Evolutionary conservation across 2,329 filamentous ascomycete genomes (phyloP).

Genomic region (Achaetomium macrosporum): DNA sequence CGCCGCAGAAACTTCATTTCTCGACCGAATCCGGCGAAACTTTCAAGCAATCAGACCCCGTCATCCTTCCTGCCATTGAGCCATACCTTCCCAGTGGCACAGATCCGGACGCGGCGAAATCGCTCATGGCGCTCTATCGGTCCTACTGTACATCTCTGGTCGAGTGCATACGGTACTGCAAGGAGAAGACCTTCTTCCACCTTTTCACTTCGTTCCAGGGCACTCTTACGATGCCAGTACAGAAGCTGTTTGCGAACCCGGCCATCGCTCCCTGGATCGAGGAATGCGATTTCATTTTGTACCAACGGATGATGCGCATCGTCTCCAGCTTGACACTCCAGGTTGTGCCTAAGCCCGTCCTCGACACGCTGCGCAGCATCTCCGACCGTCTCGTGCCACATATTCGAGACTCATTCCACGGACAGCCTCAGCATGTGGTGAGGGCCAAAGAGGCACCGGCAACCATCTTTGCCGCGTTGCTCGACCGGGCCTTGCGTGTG

Average conservation of each 20-base stretch:
- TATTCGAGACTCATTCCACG: slow-evolving; percentile 77
- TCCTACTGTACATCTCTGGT: slow-evolving; percentile 94
- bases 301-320: slow-evolving; percentile 94
- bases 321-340: slow-evolving; percentile 84
- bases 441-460: slow-evolving; percentile 84
- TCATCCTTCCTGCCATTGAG: slow-evolving; percentile 81
- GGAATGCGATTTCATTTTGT: slow-evolving; percentile 90
- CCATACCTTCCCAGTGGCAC: slow-evolving; percentile 74
- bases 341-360: slow-evolving; percentile 79
- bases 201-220: slow-evolving; percentile 93
- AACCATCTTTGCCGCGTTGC: slow-evolving; percentile 76
- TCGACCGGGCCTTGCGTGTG: slow-evolving; percentile 82
- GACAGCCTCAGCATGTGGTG: slow-evolving; percentile 78
- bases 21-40: slow-evolving; percentile 49
- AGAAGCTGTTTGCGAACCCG: slow-evolving; percentile 80
- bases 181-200: slow-evolving; percentile 93
- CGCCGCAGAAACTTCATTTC: slow-evolving; percentile 55
- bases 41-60: slow-evolving; percentile 59
- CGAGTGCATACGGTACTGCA: slow-evolving; percentile 92
- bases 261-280: slow-evolving; percentile 88
- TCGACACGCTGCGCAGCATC: slow-evolving; percentile 82
- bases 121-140: slow-evolving; percentile 79
- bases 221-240: slow-evolving; percentile 91
- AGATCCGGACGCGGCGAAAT: slow-evolving; percentile 80
- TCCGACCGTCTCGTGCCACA: slow-evolving; percentile 74